These are phyloP conservation scores for Alternaria ethzedia DNA, from an alignment of 2,329 filamentous ascomycete genomes.

Conservation along the genomic window DNA sequence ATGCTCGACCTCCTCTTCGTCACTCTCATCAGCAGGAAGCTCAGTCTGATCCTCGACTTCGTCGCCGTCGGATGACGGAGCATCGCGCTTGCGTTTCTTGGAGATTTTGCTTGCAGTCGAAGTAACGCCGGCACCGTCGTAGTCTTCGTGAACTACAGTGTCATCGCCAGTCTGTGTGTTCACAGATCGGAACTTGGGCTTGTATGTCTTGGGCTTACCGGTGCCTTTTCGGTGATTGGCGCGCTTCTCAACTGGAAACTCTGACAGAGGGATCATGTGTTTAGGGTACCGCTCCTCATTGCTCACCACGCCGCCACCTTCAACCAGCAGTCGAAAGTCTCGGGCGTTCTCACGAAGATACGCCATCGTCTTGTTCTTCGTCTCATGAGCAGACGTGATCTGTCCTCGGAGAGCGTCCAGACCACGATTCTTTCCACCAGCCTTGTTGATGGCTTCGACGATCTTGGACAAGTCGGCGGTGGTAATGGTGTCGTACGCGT, in stretches of 20 bases:
- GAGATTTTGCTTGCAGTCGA: not conserved
- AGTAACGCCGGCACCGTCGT: not conserved
- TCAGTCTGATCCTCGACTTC: not conserved
- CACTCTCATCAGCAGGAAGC: not conserved
- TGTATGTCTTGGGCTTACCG: not conserved
- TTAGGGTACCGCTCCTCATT: slow-evolving; percentile 2
- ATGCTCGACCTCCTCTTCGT: not conserved
- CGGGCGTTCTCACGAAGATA: slow-evolving; percentile 5
- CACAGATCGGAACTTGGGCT: not conserved
- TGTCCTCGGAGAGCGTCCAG: slow-evolving; percentile 2
- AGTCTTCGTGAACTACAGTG: not conserved
- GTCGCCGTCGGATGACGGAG: not conserved
- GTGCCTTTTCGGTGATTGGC: not conserved
- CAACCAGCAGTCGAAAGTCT: not conserved
- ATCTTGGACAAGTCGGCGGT: not conserved
- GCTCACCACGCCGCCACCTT: not conserved
- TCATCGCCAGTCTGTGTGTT: not conserved
- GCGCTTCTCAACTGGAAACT: not conserved
- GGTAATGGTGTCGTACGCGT: not conserved
- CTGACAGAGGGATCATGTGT: not conserved
- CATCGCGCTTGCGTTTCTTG: not conserved
- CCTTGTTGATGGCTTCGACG: not conserved
- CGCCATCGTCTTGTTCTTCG: slow-evolving; percentile 1
- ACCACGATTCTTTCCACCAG: not conserved
- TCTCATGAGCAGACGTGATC: not conserved